Evolutionary conservation across 2,329 filamentous ascomycete genomes (phyloP).

Genomic region (Paracoccidioides lutzii): DNA sequence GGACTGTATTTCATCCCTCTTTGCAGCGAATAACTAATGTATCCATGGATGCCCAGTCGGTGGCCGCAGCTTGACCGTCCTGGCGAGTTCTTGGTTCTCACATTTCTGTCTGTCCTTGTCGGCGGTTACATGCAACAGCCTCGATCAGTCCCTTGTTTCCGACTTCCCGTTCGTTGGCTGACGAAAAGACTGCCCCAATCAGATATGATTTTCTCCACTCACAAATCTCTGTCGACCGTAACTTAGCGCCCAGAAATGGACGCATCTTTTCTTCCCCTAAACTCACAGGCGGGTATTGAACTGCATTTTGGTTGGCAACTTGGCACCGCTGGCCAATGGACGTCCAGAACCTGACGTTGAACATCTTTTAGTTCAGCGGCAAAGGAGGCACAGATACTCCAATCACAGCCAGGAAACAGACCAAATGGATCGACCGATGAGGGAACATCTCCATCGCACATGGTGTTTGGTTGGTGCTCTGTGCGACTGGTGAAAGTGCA

Average conservation of each 20-base stretch:
- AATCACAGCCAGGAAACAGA: neutral
- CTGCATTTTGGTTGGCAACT: neutral
- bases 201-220: neutral
- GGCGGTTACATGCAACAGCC: conserved; percentile 1
- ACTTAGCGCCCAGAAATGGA: neutral
- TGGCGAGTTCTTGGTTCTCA: neutral
- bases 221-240: neutral
- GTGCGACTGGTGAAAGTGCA: neutral
- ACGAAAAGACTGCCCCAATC: neutral
- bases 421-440: neutral
- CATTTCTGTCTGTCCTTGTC: neutral
- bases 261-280: neutral
- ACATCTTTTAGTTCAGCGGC: neutral
- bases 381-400: neutral
- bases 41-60: neutral
- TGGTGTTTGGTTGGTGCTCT: neutral
- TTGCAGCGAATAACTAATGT: neutral
- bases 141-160: neutral
- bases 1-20: neutral
- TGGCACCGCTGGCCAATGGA: neutral
- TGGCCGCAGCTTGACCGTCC: neutral
- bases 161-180: neutral
- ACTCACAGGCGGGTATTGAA: neutral
- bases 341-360: neutral
- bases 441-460: neutral